A percentile compares a stretch with the other conserved stretches of the same genome.
Evolutionary conservation across 202 grass and related monocot species (phyloP).

Genomic region (Cymbopogon flexuosus): DNA sequence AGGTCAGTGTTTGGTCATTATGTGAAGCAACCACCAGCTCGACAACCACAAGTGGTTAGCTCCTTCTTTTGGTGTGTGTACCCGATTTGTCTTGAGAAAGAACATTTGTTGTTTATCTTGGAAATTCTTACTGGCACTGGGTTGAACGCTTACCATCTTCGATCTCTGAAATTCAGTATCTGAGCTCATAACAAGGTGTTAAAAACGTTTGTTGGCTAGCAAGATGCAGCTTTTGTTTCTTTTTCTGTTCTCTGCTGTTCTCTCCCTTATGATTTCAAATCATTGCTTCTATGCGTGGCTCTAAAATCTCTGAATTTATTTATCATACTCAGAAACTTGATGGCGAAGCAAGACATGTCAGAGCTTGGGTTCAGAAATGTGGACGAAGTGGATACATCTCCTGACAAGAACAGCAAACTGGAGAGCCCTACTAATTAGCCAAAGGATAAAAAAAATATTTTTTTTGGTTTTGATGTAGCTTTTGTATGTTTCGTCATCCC

Average conservation of each 20-base stretch:
- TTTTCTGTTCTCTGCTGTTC: not conserved
- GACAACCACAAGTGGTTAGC: not conserved
- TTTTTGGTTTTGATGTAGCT: not conserved
- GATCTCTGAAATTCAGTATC: not conserved
- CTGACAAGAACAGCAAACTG: constrained; percentile 27
- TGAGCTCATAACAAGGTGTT: not conserved
- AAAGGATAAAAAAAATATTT: constrained; percentile 22
- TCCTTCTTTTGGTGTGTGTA: not conserved
- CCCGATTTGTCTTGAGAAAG: not conserved
- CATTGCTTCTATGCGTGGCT: not conserved
- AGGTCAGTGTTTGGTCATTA: not conserved
- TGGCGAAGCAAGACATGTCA: constrained; percentile 86
- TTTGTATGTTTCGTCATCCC: constrained; percentile 11
- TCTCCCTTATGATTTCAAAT: not conserved
- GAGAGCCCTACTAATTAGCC: constrained; percentile 9
- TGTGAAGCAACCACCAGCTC: not conserved
- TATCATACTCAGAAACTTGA: constrained; percentile 61
- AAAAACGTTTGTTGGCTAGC: not conserved
- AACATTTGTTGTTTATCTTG: not conserved
- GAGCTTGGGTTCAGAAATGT: constrained; percentile 75
- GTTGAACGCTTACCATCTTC: not conserved
- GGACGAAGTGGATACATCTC: constrained; percentile 14
- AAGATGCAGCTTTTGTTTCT: not conserved
- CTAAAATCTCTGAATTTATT: not conserved
- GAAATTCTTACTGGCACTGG: not conserved